phyloP scores from a whole-genome alignment of 108 stramenopile genomes.

The Licmophora abbreviata region DNA sequence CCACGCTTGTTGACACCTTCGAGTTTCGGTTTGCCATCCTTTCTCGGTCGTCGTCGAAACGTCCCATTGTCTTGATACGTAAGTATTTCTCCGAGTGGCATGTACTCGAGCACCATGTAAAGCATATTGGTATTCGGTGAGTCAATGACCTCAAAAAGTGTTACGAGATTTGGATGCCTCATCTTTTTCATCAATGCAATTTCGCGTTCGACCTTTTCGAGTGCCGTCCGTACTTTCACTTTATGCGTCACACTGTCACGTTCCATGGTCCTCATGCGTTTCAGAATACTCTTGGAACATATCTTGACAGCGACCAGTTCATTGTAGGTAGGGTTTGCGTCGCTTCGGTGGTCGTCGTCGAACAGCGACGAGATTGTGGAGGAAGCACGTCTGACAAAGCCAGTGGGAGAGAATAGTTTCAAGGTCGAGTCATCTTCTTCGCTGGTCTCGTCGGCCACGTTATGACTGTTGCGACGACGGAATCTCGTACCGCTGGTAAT shows the following conservation, averaged over 20 bases:
- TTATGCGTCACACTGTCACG: slow-evolving; percentile 22
- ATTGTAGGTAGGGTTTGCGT: slow-evolving; percentile 20
- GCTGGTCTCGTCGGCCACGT: slow-evolving; percentile 5
- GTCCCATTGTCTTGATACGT: slow-evolving; percentile 67
- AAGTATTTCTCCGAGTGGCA: slow-evolving; percentile 82
- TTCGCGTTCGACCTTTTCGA: slow-evolving; percentile 78
- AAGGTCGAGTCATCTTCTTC: neutral
- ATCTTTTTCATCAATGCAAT: slow-evolving; percentile 87
- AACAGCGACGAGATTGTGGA: neutral
- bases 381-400: neutral
- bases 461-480: slow-evolving; percentile 9
- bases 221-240: slow-evolving; percentile 62
- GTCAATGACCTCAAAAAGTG: slow-evolving; percentile 77
- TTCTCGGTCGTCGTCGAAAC: slow-evolving; percentile 29
- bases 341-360: slow-evolving; percentile 1
- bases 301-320: slow-evolving; percentile 81
- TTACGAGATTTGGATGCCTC: slow-evolving; percentile 77
- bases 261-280: slow-evolving; percentile 66
- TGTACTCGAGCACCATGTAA: slow-evolving; percentile 87
- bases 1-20: slow-evolving; percentile 46
- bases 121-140: slow-evolving; percentile 67
- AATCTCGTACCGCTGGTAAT: too few species aligned
- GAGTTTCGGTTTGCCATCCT: slow-evolving; percentile 14
- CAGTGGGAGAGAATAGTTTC: neutral
- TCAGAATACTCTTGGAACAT: slow-evolving; percentile 67